Conservation (phyloP, 768 basidiomycete genomes). For the Suillus lakei region DNA sequence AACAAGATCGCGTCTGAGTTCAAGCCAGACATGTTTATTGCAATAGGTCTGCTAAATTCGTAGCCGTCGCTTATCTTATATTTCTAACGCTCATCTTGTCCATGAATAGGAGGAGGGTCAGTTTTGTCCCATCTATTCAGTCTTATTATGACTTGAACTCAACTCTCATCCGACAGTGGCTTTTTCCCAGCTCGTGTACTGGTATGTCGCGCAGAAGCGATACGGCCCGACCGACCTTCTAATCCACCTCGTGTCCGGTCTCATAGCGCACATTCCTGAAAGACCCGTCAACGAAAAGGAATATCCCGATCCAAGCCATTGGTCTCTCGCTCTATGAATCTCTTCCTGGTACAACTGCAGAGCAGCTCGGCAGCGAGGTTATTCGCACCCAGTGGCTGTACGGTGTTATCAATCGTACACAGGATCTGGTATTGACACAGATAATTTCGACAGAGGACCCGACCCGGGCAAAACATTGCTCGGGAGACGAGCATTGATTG, state of each 20-base stretch:
- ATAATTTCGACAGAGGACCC: slow-evolving; percentile 51
- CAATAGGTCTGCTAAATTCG: slow-evolving; percentile 63
- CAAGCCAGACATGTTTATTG: slow-evolving; percentile 85
- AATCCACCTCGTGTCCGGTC: slow-evolving; percentile 1
- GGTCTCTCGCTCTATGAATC: slow-evolving; percentile 95
- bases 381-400: slow-evolving; percentile 97
- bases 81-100: slow-evolving; percentile 4
- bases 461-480: slow-evolving; percentile 72
- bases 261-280: slow-evolving; percentile 84
- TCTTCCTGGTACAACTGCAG: slow-evolving; percentile 71
- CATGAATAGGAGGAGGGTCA: slow-evolving; percentile 74
- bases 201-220: slow-evolving; percentile 41
- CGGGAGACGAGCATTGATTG: slow-evolving; percentile 81
- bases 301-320: slow-evolving; percentile 94
- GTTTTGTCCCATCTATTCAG: slow-evolving; percentile 36
- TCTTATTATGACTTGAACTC: slow-evolving; percentile 18
- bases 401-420: slow-evolving; percentile 31
- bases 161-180: slow-evolving; percentile 55
- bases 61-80: slow-evolving; percentile 15
- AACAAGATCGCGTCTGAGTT: slow-evolving; percentile 75
- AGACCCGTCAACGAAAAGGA: slow-evolving; percentile 66
- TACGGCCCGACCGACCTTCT: slow-evolving; percentile 1
- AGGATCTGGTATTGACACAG: slow-evolving; percentile 6
- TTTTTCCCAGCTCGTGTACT: slow-evolving; percentile 96
- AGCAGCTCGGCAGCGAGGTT: slow-evolving; percentile 83